Evolutionary conservation across 2,329 filamentous ascomycete genomes (phyloP).

Genomic region (Alternaria triticimaculans): DNA sequence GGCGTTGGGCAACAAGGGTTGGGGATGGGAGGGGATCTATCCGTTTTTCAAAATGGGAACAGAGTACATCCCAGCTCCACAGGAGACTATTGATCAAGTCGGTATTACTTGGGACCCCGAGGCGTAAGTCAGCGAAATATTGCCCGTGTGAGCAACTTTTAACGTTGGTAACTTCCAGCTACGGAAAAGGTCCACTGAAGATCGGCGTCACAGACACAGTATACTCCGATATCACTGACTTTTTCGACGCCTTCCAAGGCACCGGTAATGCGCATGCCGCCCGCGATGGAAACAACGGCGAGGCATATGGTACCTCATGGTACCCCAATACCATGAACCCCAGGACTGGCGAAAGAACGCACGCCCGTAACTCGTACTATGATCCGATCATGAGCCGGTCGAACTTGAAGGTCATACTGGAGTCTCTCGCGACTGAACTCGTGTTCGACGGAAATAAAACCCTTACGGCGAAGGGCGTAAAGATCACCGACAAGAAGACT

Average conservation of each 20-base stretch:
- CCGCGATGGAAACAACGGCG: conserved; percentile 32
- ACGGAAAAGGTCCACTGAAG: conserved; percentile 36
- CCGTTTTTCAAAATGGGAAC: conserved; percentile 40
- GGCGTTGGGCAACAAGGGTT: conserved; percentile 64
- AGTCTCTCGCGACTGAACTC: conserved; percentile 28
- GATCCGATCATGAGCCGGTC: conserved; percentile 33
- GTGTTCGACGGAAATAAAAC: conserved; percentile 30
- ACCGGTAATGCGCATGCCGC: conserved; percentile 28
- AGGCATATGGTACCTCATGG: conserved; percentile 46
- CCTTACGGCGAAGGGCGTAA: conserved; percentile 33
- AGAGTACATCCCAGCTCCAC: conserved; percentile 30
- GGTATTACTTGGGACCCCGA: conserved; percentile 33
- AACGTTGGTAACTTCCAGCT: conserved; percentile 14
- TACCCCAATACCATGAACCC: conserved; percentile 46
- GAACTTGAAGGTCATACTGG: conserved; percentile 39
- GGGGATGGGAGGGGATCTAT: conserved; percentile 61
- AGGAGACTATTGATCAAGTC: conserved; percentile 17
- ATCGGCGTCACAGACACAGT: conserved; percentile 36
- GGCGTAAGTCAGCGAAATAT: conserved; percentile 16
- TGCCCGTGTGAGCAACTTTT: not conserved
- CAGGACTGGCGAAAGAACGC: conserved; percentile 36
- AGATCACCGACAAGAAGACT: conserved; percentile 27
- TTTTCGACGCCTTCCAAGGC: conserved; percentile 32
- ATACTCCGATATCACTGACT: conserved; percentile 34
- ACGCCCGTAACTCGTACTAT: conserved; percentile 42